A percentile compares a stretch with the other conserved stretches of the same genome.
Evolutionary conservation across 495 filamentous ascomycete genomes (phyloP).

Genomic region (Penicillium pancosmium): DNA sequence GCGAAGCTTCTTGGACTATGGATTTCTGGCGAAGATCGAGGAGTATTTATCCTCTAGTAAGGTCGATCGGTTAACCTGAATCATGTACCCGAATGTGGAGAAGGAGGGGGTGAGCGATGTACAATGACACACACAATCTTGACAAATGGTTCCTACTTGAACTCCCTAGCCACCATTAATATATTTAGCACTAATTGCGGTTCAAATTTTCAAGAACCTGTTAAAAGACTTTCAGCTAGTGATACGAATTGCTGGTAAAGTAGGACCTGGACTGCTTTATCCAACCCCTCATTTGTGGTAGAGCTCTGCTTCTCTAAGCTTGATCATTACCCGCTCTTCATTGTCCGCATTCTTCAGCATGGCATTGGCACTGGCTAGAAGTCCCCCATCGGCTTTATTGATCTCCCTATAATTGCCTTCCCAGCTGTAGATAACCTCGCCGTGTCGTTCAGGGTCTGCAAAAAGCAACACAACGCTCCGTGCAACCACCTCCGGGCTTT

Average conservation of each 20-base stretch:
- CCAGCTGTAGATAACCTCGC: conserved; percentile 43
- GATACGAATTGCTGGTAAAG: too few species aligned
- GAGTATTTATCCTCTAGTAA: background rate
- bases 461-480: conserved; percentile 40
- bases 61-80: conserved; percentile 5
- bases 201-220: too few species aligned
- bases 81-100: conserved; percentile 15
- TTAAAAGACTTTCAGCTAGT: too few species aligned
- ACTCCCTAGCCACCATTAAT: too few species aligned
- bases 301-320: conserved; percentile 3
- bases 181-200: too few species aligned
- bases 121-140: conserved; percentile 2
- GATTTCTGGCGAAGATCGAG: background rate
- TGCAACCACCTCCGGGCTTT: conserved; percentile 40
- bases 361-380: conserved; percentile 19
- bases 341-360: conserved; percentile 17
- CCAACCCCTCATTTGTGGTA: background rate
- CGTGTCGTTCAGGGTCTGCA: conserved; percentile 34
- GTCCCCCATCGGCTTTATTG: conserved; percentile 35
- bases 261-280: background rate
- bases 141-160: too few species aligned
- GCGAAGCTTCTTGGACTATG: background rate
- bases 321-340: conserved; percentile 22
- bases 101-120: conserved; percentile 17
- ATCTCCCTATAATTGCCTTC: conserved; percentile 41